Percentiles rank a stretch among this genome's conserved stretches.
These are phyloP conservation scores for Talaromyces adpressus DNA, from an alignment of 495 filamentous ascomycete genomes.

Conservation along the genomic window DNA sequence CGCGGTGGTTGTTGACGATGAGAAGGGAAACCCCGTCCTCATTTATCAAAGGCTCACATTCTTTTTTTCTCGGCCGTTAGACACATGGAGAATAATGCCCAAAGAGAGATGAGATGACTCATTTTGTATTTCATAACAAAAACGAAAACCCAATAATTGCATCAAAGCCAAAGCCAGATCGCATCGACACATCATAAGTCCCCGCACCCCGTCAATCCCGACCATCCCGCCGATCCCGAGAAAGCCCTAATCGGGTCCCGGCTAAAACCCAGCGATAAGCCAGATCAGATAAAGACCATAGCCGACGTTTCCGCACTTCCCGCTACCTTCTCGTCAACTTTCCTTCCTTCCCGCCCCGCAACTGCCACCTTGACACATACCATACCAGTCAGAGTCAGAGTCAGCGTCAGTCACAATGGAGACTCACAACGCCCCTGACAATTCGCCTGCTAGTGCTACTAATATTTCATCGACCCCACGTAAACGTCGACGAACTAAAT, in stretches of 20 bases:
- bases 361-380: neutral
- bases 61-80: neutral
- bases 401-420: neutral
- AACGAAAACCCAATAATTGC: neutral
- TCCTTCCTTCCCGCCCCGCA: neutral
- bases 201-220: neutral
- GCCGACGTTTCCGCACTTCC: constrained; percentile 7
- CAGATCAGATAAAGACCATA: neutral
- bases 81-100: neutral
- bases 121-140: neutral
- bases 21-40: neutral
- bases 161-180: neutral
- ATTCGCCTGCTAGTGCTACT: neutral
- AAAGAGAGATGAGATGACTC: neutral
- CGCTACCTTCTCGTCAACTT: neutral
- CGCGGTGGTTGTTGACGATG: neutral
- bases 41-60: neutral
- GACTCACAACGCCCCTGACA: neutral
- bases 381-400: neutral
- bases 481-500: constrained; percentile 27
- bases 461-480: neutral
- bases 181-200: neutral
- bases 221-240: neutral
- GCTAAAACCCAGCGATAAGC: neutral
- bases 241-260: neutral